Evolutionary conservation across 75 land plant genomes (phyloP), one percentile per base, ranked within the genome.

Genomic region (Gnetum montanum): DNA sequence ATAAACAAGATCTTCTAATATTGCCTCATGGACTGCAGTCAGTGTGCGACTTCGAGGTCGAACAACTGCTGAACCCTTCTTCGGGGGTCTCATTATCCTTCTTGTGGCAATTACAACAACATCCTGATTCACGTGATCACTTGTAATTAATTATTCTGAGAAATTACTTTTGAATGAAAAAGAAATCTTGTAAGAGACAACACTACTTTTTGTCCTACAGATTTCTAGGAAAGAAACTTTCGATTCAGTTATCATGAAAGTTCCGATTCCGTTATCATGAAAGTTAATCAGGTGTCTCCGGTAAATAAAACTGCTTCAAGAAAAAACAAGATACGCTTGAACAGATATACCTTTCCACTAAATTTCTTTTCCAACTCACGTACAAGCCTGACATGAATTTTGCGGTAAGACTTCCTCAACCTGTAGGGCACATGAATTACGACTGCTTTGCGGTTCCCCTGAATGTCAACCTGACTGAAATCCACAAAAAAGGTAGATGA

Each of bases 271-370:
- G n/a, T n/a, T n/a, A n/a, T n/a, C n/a, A n/a, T n/a, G n/a, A n/a
- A n/a, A n/a, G n/a, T n/a, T n/a, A n/a, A n/a, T n/a, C n/a, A n/a
- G n/a, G n/a, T n/a, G n/a, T n/a, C n/a, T n/a, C n/a, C 8, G 10
- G 38, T 6, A 36, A 6, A 36, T 36, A 19, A 51, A 3, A n/a
- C 13, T 31, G 0, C 4, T 8, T 3, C 31, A 20, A 19, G n/a
- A 53, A 11, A 8, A 8, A 53, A n/a, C 12, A 38, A 0, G 31
- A 19, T 30, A 7, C 4, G 31, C 13, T 7, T 2, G 3, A n/a
- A n/a, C n/a, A n/a, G n/a, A n/a, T n/a, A n/a, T 31, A 85, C 91
- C 88, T 87, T 87, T 40, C 91, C 91, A 60, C 91, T 87, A 58
- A 87, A 87, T 71, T 87, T 87, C 78, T 87, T 87, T 65, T 87